Evolutionary conservation across 441 rosid genomes (phyloP), one percentile per base, ranked within the genome.

Genomic region (Gossypium lobatum): DNA sequence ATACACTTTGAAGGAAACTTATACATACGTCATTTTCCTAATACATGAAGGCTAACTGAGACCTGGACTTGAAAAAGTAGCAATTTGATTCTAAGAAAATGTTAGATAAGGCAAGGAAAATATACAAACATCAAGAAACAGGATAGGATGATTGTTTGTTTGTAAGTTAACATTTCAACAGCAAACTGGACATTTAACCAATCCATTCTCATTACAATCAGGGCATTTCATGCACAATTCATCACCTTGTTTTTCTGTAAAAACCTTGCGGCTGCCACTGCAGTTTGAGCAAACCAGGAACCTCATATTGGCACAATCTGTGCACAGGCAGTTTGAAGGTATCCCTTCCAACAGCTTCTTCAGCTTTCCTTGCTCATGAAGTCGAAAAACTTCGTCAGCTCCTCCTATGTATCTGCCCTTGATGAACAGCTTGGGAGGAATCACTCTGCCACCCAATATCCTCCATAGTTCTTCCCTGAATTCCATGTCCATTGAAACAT

Each of bases 401-500:
- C 31, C 62, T 21, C 62, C 62, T 21, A 57, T 57, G 62, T 57
- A 57, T 57, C 62, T 57, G 31, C 62, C 62, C 62, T 57, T 57
- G 6, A 57, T 57, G 62, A 57, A 57, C 62, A 57, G 13, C 28
- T 57, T 57, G 4, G 62, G 62, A 21, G 62, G 62, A 26, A 57
- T 3, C 28, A 57, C 31, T 21, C 28, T 21, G 28, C 62, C 62
- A 57, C 62, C 62, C 14, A 21, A 57, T 10, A 21, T 21, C 13
- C 26, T 57, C 62, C 62, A 57, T 57, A 57, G n/a, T 9, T 57
- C n/a, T 21, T 57, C 62, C 26, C 62, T 21, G 62, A 57, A 57
- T 21, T 57, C 62, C n/a, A 58, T 58, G 62, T 58, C 62, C 62
- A 58, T 58, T 21, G 62, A 58, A 3, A 58, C 62, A 58, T 58